phyloP scores from a whole-genome alignment of 495 filamentous ascomycete genomes.

The Xylaria longipes region DNA sequence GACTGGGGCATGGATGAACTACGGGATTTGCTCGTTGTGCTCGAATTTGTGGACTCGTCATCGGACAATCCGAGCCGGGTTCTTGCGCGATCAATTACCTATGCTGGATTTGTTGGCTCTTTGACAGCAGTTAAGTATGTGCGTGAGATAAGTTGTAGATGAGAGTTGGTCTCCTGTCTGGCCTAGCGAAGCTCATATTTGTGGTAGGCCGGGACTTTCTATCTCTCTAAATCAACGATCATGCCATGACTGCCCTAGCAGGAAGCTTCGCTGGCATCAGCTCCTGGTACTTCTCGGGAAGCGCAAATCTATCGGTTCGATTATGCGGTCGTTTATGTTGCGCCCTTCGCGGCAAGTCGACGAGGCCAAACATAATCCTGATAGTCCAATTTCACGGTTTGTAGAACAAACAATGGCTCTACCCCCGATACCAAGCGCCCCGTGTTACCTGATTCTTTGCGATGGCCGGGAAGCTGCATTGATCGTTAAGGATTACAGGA shows the following conservation, averaged over 20 bases:
- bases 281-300: conserved; percentile 63
- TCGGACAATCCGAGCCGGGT: conserved; percentile 45
- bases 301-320: conserved; percentile 55
- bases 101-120: conserved; percentile 68
- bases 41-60: conserved; percentile 58
- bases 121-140: conserved; percentile 62
- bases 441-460: conserved; percentile 60
- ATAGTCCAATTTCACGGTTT: background rate
- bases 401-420: background rate
- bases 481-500: conserved; percentile 64
- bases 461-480: conserved; percentile 52
- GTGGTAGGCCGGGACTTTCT: conserved; percentile 50
- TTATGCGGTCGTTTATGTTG: conserved; percentile 12
- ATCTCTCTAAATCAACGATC: conserved; percentile 70
- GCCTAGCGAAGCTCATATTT: conserved; percentile 27
- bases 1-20: conserved; percentile 72
- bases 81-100: conserved; percentile 65
- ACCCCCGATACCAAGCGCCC: background rate
- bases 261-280: conserved; percentile 49
- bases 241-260: conserved; percentile 53
- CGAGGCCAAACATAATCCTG: background rate
- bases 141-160: conserved; percentile 27
- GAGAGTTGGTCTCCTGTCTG: conserved; percentile 1
- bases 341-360: background rate
- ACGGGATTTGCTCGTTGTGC: conserved; percentile 60